Percentiles rank a stretch among this genome's conserved stretches.
Conservation (phyloP, 805 yeast species). For the Cyberlindnera lachancei region DNA sequence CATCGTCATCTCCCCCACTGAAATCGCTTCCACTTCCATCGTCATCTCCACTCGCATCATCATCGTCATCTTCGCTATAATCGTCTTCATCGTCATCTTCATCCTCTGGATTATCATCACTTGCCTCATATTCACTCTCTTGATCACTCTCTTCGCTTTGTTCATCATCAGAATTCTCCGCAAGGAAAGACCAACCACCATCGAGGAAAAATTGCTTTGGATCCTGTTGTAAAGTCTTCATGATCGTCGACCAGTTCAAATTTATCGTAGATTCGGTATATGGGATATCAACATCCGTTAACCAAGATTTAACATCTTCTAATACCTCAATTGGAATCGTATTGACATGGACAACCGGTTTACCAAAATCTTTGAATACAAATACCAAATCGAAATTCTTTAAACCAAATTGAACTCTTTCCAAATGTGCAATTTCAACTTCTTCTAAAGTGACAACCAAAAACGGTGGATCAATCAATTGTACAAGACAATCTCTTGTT, state of each 20-base stretch:
- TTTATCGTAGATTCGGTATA: slow-evolving; percentile 91
- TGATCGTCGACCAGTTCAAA: slow-evolving; percentile 90
- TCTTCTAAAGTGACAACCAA: slow-evolving; percentile 86
- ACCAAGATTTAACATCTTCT: slow-evolving; percentile 93
- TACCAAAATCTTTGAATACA: slow-evolving; percentile 83
- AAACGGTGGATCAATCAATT: slow-evolving; percentile 91
- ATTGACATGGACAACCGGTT: slow-evolving; percentile 86
- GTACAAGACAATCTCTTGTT: slow-evolving; percentile 92
- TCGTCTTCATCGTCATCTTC: slow-evolving; percentile 33
- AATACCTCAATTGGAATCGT: slow-evolving; percentile 89
- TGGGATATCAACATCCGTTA: slow-evolving; percentile 96
- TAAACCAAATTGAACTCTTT: slow-evolving; percentile 94
- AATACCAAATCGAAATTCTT: slow-evolving; percentile 96
- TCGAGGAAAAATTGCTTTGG: slow-evolving; percentile 90
- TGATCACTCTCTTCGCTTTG: slow-evolving; percentile 60
- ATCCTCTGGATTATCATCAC: slow-evolving; percentile 36
- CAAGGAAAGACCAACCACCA: slow-evolving; percentile 95
- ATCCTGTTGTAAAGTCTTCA: slow-evolving; percentile 88
- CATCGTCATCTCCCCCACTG: slow-evolving; percentile 31
- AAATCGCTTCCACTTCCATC: slow-evolving; percentile 25
- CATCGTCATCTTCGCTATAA: slow-evolving; percentile 28
- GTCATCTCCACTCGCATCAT: slow-evolving; percentile 23
- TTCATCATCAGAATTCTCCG: slow-evolving; percentile 79
- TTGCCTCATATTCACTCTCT: slow-evolving; percentile 44
- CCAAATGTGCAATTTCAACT: slow-evolving; percentile 90